Evolutionary conservation across 805 yeast genomes (phyloP), one percentile per base, ranked within the genome.

Genomic region (Suhomyces xylopsoci): DNA sequence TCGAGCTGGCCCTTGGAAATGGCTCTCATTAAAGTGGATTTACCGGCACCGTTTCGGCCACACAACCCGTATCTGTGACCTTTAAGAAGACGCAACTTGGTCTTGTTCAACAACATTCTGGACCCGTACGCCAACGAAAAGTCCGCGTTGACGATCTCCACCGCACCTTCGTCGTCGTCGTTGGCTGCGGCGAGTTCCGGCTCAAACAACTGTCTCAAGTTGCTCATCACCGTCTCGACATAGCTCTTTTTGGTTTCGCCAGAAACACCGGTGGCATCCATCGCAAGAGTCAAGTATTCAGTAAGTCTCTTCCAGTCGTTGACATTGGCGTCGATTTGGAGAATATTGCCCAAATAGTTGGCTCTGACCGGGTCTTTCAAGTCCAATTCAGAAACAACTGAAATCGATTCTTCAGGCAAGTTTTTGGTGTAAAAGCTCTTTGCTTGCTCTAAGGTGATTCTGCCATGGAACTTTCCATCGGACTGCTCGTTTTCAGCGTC

Each of bases 31-130:
- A 93, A 79, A 14, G 99, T 93, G 12, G 97, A 91, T 73, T 93
- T 93, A 78, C 99, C 99, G 55, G 97, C 97, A 81, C 99, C 99
- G 69, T 93, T 93, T 75, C 97, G 81, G 68, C 99, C 99, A 80
- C 97, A 90, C 56, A 93, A 81, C 78, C 99, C 99, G 67, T 93
- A 93, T 73, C 99, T 83, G 74, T 90, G 97, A 63, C 98, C 98
- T 76, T 92, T 90, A 62, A 89, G 77, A 57, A 93, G 80, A 66
- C 96, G 83, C 68, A 93, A 77, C 55, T 81, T 88, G 46, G 99
- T 91, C 76, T 94, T 94, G 80, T 92, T 93, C 62, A 93, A 78
- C 62, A 94, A 81, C 97, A 93, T 93, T 74, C 97, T 85, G 25
- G 97, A 89, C 73, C 99, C 99, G 68, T 94, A 94, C 38, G 99